phyloP scores from a whole-genome alignment of 176 grass and related monocot genomes.

The Raddia distichophylla region DNA sequence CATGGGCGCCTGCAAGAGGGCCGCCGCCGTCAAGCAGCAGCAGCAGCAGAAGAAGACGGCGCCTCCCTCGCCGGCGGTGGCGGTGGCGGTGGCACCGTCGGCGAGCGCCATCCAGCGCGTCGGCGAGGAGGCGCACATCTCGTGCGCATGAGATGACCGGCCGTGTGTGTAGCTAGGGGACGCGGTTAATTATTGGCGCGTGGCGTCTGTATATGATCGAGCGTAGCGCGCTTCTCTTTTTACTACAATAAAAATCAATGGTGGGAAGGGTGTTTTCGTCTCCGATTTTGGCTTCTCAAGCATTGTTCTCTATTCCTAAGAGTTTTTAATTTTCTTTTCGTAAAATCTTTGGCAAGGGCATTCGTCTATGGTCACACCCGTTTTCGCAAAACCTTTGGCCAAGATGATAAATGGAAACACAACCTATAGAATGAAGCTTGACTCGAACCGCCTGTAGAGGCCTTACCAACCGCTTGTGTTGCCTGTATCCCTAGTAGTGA shows the following conservation, averaged over 20 bases:
- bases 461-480: too few species aligned
- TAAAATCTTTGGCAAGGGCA: too few species aligned
- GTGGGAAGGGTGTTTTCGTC: neutral
- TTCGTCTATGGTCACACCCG: too few species aligned
- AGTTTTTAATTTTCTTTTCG: too few species aligned
- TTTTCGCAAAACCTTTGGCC: too few species aligned
- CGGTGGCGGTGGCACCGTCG: slow-evolving; percentile 4
- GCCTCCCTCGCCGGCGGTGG: neutral
- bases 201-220: neutral
- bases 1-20: slow-evolving; percentile 56
- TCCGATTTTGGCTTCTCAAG: neutral
- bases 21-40: slow-evolving; percentile 23
- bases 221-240: neutral
- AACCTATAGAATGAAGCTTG: too few species aligned
- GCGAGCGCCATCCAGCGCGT: slow-evolving; percentile 40
- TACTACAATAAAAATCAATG: slow-evolving; percentile 33
- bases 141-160: slow-evolving; percentile 51
- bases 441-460: too few species aligned
- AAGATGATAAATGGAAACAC: too few species aligned
- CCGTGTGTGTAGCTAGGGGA: neutral
- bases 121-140: slow-evolving; percentile 67
- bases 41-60: neutral
- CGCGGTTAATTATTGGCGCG: neutral
- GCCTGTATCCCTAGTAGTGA: too few species aligned
- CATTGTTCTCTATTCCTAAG: too few species aligned